Evolutionary conservation across 345 rosid genomes (phyloP).

Genomic region (Nephelium lappaceum): DNA sequence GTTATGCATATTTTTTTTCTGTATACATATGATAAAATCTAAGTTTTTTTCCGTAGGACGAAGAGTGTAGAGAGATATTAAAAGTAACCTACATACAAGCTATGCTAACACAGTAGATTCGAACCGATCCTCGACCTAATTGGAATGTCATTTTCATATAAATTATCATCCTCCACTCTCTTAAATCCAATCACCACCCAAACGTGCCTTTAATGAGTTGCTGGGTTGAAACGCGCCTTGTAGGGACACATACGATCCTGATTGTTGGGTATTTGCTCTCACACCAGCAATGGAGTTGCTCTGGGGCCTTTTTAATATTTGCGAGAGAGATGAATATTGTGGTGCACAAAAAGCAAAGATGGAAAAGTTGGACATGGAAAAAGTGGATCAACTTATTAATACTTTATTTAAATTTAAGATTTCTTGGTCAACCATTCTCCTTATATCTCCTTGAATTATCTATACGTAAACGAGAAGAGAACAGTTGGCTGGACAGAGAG

Average conservation of each 20-base stretch:
- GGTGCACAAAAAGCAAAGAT: slow-evolving; percentile 9
- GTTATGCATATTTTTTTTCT: too few species aligned
- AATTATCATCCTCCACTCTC: too few species aligned
- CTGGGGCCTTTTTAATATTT: background rate
- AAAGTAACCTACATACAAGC: too few species aligned
- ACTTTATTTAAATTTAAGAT: background rate
- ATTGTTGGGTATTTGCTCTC: background rate
- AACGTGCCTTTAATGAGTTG: slow-evolving; percentile 2
- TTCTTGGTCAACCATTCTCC: slow-evolving; percentile 7
- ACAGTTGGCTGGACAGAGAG: too few species aligned
- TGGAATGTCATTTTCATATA: too few species aligned
- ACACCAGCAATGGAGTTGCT: background rate
- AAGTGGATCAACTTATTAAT: background rate
- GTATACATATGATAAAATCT: too few species aligned
- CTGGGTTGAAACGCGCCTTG: background rate
- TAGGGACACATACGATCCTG: slow-evolving; percentile 13
- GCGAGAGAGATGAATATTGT: background rate
- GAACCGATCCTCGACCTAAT: too few species aligned
- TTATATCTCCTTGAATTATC: background rate
- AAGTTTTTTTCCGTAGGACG: too few species aligned
- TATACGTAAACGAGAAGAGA: too few species aligned
- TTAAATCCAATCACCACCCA: too few species aligned
- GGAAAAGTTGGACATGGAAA: slow-evolving; percentile 4
- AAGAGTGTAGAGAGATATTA: too few species aligned
- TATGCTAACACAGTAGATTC: too few species aligned